A percentile compares a stretch with the other conserved stretches of the same genome.
Evolutionary conservation across 495 filamentous ascomycete genomes (phyloP).

Genomic region (Pseudevernia furfuracea): DNA sequence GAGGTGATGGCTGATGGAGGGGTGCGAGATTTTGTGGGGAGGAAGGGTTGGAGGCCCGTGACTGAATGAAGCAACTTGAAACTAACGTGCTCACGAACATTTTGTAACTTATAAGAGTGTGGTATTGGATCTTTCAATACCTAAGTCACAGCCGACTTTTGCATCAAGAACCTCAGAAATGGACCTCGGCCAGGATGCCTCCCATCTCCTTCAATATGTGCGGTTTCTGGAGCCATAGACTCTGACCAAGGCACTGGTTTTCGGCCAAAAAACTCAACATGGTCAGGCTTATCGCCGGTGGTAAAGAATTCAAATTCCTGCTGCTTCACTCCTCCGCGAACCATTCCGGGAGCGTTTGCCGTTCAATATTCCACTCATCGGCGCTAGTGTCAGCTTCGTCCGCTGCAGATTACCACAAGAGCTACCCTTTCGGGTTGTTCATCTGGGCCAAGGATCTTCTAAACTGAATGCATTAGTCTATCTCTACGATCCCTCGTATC

Average conservation of each 20-base stretch:
- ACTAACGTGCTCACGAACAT: neutral
- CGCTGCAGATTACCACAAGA: neutral
- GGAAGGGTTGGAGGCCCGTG: constrained; percentile 52
- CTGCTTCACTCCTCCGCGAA: neutral
- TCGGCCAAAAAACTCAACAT: neutral
- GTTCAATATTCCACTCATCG: neutral
- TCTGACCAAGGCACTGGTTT: neutral
- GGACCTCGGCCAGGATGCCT: neutral
- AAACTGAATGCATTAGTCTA: too few species aligned
- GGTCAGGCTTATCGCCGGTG: neutral
- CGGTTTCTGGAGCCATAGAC: neutral
- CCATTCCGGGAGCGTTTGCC: neutral
- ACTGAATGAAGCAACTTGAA: constrained; percentile 33
- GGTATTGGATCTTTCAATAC: neutral
- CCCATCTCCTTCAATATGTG: neutral
- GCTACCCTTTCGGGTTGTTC: neutral
- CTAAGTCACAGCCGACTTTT: neutral
- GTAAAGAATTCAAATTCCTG: neutral
- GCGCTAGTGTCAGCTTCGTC: neutral
- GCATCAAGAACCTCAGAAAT: neutral
- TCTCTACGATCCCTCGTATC: too few species aligned
- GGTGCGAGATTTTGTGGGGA: constrained; percentile 44
- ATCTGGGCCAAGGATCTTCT: neutral
- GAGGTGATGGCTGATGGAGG: constrained; percentile 54
- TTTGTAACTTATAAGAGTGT: neutral